Evolutionary conservation across 495 filamentous ascomycete genomes (phyloP), one percentile per base, ranked within the genome.

Genomic region (Sphaerosporella brunnea): DNA sequence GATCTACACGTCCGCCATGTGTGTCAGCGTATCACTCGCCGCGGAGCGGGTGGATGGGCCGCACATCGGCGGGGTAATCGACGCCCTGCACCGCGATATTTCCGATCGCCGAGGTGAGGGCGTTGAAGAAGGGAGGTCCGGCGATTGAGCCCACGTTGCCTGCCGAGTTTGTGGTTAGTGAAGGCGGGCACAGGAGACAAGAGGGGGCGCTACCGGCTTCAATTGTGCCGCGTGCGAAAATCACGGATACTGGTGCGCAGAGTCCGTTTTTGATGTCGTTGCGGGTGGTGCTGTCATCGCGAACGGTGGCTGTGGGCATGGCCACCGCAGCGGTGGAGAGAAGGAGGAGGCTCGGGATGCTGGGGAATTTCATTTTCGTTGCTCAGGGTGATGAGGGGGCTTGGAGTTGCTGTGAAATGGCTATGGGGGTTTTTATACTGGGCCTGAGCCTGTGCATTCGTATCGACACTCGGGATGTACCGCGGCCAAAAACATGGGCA

Each of bases 191-290:
- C n/a, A n/a, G n/a, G n/a, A n/a, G n/a, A n/a, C n/a, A n/a, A n/a
- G n/a, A n/a, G n/a, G n/a, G n/a, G 28, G 13, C 28, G 5, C 13
- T 32, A 32, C 28, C 28, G 13, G 65, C 49, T 54, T 79, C 74
- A 25, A 54, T 62, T 8, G 70, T 77, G 8, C 75, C 74, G 25
- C 75, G 68, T 7, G 74, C 74, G 47, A 73, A 77, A 49, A 79
- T 70, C 42, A 77, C 65, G 18, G 73, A 73, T 41, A 75, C 54
- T 16, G 59, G 47, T 36, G 65, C 62, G 58, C 72, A 74, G 30
- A 50, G 47, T 2, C 49, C 57, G 37, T 66, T 62, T 19, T 65
- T 61, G 9, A 73, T 61, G 11, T 66, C 67, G 54, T 72, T 72
- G 15, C 62, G 59, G 16, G 64, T 5, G 28, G 7, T 32, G 28